phyloP scores from a whole-genome alignment of 345 rosid genomes.

The Alliaria petiolata region DNA sequence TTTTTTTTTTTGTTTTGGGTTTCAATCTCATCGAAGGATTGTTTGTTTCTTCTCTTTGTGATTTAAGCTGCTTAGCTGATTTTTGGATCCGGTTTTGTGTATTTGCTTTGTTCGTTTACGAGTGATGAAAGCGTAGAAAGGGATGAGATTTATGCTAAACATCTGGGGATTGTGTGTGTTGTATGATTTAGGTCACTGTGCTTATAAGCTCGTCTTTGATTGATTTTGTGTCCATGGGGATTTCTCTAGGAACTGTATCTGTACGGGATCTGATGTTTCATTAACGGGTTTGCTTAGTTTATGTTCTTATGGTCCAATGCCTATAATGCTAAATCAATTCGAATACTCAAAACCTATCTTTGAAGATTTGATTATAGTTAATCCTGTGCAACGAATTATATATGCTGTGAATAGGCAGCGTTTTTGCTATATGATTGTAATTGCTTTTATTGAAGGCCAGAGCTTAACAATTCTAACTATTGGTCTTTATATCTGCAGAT shows the following conservation, averaged over 20 bases:
- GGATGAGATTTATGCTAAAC: background rate
- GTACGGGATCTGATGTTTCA: constrained; percentile 15
- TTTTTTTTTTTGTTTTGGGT: no score
- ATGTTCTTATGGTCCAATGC: background rate
- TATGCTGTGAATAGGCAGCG: no score
- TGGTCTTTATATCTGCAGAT: constrained; percentile 24
- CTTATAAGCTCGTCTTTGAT: background rate
- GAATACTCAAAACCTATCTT: background rate
- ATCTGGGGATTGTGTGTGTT: background rate
- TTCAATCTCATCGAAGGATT: background rate
- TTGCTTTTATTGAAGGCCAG: background rate
- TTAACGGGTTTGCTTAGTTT: background rate
- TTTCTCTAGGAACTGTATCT: background rate
- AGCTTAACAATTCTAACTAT: background rate
- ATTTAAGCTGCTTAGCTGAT: constrained; percentile 6
- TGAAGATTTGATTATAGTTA: background rate
- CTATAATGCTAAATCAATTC: background rate
- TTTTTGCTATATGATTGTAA: no score
- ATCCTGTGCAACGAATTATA: no score
- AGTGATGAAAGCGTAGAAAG: background rate
- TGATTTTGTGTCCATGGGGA: background rate
- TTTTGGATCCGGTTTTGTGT: constrained; percentile 22
- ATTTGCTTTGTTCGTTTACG: background rate
- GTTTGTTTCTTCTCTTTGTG: background rate
- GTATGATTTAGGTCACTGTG: constrained; percentile 17